Conservation (phyloP, 2,329 filamentous ascomycete species). For the Fonsecaea erecta region DNA sequence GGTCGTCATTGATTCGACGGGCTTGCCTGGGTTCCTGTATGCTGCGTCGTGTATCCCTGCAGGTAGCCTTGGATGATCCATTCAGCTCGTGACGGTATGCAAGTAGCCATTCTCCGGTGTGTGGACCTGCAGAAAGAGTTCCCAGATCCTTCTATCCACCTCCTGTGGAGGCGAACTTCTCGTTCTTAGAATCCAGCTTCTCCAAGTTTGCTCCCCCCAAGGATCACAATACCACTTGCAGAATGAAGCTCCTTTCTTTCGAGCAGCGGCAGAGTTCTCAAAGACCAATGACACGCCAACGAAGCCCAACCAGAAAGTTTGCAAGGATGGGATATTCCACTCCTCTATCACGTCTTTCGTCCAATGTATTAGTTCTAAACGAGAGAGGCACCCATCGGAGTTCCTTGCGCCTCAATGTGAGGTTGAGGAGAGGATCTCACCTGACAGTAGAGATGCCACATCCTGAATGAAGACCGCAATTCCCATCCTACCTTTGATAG, state of each 20-base stretch:
- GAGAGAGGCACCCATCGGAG: not conserved
- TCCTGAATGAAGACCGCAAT: not conserved
- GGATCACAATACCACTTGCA: not conserved
- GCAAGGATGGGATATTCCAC: not conserved
- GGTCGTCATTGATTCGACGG: not conserved
- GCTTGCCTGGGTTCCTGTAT: constrained; percentile 9
- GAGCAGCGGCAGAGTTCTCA: not conserved
- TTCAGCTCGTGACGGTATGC: not conserved
- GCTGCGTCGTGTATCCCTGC: constrained; percentile 1
- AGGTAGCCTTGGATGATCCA: not conserved
- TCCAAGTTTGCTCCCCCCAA: not conserved
- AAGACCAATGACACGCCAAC: not conserved
- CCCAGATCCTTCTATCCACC: not conserved
- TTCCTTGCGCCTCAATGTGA: not conserved
- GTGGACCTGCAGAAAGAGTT: not conserved
- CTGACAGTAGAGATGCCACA: not conserved
- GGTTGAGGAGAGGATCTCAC: not conserved
- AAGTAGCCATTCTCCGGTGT: not conserved
- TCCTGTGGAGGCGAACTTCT: not conserved
- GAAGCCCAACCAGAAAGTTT: not conserved
- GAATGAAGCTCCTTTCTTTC: not conserved
- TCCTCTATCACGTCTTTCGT: not conserved
- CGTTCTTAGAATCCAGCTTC: not conserved
- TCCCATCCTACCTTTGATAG: not conserved
- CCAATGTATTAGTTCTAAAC: not conserved